Evolutionary conservation across 768 basidiomycete genomes (phyloP).

Genomic region (Lactifluus hygrophoroides): DNA sequence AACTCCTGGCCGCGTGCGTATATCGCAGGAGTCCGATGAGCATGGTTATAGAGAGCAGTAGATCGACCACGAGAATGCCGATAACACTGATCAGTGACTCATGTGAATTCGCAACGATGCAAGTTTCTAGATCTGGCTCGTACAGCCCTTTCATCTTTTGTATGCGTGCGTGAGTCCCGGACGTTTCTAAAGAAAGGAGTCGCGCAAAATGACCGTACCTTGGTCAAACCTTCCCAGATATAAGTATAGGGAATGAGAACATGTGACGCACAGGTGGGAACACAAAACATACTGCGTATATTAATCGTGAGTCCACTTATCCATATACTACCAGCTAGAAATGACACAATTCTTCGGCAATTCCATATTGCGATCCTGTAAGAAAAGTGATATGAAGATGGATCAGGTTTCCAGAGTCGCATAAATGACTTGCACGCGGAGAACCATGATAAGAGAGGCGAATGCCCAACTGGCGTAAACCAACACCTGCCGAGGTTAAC

Average conservation of each 20-base stretch:
- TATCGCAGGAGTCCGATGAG: not conserved
- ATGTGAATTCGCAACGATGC: not conserved
- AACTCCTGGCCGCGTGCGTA: too few species aligned
- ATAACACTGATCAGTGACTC: not conserved
- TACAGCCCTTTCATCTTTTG: not conserved
- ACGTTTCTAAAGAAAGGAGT: not conserved
- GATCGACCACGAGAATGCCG: not conserved
- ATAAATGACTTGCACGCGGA: not conserved
- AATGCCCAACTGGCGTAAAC: not conserved
- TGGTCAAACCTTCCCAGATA: not conserved
- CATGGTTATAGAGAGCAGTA: not conserved
- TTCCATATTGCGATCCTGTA: constrained; percentile 2
- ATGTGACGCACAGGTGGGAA: not conserved
- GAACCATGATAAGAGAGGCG: not conserved
- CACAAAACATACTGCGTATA: not conserved
- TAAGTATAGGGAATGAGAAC: not conserved
- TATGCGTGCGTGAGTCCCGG: not conserved
- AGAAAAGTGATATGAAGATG: not conserved
- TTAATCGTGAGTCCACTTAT: not conserved
- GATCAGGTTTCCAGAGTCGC: too few species aligned
- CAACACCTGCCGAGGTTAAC: not conserved
- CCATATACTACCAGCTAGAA: not conserved
- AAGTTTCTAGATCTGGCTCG: not conserved
- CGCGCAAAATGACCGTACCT: not conserved
- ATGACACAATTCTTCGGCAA: not conserved